Base-by-base conservation (phyloP, 371 early-diverging fungal species). In the Fennellomyces sp. region DNA sequence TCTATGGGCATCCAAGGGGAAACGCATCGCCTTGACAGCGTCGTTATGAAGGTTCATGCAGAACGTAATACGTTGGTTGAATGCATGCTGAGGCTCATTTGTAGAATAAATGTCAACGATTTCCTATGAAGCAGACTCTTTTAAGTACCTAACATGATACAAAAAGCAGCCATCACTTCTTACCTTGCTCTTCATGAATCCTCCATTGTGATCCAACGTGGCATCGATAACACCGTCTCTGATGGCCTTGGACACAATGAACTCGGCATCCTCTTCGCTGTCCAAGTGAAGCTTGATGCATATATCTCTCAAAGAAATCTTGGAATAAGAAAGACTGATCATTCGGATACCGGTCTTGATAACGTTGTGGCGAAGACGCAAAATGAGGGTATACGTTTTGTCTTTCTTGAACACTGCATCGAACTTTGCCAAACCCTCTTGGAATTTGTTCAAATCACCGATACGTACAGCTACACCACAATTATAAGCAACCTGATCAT, bases 191-290 rank as follows among this genome's bases (percentile, higher is more conserved):
- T 93, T 86, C 88, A 98, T 91, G 68, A 80, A 95, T 0, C 97
- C 98, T 57, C 88, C 84, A 69, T 94, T 91, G 72, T 98, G 98
- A 66, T 97, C 95, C 58, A 97, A 84, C 0, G 87, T 87, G 39
- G 97, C 99, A 76, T 96, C 96, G 74, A 98, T 95, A 21, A 98
- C 98, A 57, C 97, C 97, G 68, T 98, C 99, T 38, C 95, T 89
- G 61, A 98, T 97, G n/a, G 99, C 93, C 83, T 98, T 98, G 58
- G 95, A 91, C 3, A 98, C 96, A 74, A 98, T 97, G 76, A 94
- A 97, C 72, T 97, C 97, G 36, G 97, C 98, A 69, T 97, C 97
- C 68, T 97, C 96, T 68, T 97, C 99, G 64, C 94, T 91, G 69
- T 97, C 97, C 73, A 98, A 71, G 60, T 96, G 95, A 60, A 98